Evolutionary conservation across 2,329 filamentous ascomycete species (phyloP).

Genomic region (Botrytis squamosa): DNA sequence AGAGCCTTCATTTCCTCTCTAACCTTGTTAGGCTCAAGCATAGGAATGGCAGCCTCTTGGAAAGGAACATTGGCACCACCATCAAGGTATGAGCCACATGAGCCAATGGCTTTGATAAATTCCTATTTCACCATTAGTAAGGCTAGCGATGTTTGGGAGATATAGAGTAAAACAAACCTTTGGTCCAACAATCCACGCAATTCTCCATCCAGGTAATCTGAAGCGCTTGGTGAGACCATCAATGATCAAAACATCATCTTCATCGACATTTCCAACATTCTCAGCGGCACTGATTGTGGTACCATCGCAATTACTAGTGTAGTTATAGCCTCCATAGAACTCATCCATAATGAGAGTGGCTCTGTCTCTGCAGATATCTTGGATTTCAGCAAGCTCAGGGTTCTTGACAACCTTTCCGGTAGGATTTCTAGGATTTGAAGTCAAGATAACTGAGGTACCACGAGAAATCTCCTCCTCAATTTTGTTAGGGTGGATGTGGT

Average conservation of each 20-base stretch:
- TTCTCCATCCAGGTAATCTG: conserved; percentile 91
- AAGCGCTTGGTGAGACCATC: conserved; percentile 97
- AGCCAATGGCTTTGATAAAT: conserved; percentile 90
- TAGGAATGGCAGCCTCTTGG: conserved; percentile 87
- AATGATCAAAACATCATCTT: conserved; percentile 89
- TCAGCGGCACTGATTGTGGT: conserved; percentile 84
- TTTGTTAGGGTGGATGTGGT: conserved; percentile 91
- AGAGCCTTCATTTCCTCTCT: conserved; percentile 84
- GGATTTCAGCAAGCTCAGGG: conserved; percentile 83
- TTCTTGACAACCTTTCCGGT: conserved; percentile 85
- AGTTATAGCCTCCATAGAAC: conserved; percentile 97
- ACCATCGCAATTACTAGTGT: conserved; percentile 88
- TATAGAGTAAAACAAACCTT: conserved; percentile 48
- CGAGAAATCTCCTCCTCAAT: conserved; percentile 88
- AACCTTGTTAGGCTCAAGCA: conserved; percentile 86
- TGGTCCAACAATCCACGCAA: conserved; percentile 92
- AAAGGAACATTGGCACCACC: conserved; percentile 93
- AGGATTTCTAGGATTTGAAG: conserved; percentile 92
- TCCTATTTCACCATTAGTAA: conserved; percentile 48
- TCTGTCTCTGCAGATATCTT: conserved; percentile 86
- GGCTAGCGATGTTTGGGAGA: neutral
- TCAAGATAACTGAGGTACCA: conserved; percentile 84
- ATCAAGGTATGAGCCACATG: conserved; percentile 90
- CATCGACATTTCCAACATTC: conserved; percentile 85
- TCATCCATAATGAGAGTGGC: conserved; percentile 94